These are phyloP conservation scores for Cutaneotrichosporon spelunceum DNA, from an alignment of 1,284 basidiomycete species.

Conservation along the genomic window DNA sequence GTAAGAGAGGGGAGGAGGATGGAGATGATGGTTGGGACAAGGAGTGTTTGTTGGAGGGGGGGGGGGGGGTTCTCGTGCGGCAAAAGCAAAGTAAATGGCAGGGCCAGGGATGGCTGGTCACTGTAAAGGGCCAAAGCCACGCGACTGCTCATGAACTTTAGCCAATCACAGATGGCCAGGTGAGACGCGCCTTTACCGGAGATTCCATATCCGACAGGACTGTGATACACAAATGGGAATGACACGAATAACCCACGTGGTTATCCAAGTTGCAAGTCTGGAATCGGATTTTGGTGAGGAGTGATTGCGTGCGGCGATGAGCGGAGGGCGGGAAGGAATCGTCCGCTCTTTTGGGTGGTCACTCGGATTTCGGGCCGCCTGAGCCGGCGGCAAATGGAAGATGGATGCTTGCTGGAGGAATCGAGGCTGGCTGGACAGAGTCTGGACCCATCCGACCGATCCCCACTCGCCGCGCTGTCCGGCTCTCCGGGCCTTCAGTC, in stretches of 20 bases:
- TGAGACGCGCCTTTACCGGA: not conserved
- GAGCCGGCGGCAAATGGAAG: not conserved
- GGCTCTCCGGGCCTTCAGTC: too few relatives aligned
- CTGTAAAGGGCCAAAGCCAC: not conserved
- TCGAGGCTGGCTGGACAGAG: too few relatives aligned
- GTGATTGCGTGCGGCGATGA: not conserved
- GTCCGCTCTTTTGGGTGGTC: not conserved
- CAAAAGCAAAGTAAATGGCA: constrained; percentile 7
- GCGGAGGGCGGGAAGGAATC: not conserved
- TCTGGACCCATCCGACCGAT: too few relatives aligned
- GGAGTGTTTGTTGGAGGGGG: not conserved
- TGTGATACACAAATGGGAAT: not conserved
- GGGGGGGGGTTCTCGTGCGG: not conserved
- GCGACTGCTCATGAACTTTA: not conserved
- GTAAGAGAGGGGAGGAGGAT: not conserved
- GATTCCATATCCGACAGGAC: not conserved
- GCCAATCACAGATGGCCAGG: not conserved
- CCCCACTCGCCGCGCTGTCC: too few relatives aligned
- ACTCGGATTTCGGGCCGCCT: not conserved
- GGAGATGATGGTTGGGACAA: not conserved
- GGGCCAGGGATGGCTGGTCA: constrained; percentile 1
- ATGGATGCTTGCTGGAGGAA: too few relatives aligned
- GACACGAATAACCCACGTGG: not conserved
- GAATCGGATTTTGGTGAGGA: not conserved
- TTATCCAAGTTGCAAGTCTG: not conserved